phyloP scores from a whole-genome alignment of 2,329 filamentous ascomycete species.

The Trichoderma gracile region DNA sequence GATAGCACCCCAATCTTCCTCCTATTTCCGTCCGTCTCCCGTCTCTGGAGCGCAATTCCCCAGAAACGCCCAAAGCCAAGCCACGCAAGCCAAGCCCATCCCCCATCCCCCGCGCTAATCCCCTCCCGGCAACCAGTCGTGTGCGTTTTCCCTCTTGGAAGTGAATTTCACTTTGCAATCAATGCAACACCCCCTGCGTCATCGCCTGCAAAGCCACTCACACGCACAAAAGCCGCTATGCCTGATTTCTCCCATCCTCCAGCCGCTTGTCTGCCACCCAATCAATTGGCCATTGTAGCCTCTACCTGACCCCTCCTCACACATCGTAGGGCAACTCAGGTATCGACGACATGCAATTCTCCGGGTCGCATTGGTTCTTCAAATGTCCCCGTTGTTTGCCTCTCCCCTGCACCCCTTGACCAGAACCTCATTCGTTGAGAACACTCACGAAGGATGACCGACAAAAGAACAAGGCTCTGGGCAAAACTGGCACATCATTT shows the following conservation, averaged over 20 bases:
- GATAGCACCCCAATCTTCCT: too few relatives aligned
- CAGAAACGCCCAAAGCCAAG: not conserved
- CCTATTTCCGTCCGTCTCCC: not conserved
- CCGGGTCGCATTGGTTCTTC: too few relatives aligned
- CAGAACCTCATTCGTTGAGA: too few relatives aligned
- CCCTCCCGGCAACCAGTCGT: constrained; percentile 16
- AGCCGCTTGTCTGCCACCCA: not conserved
- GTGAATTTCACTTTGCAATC: too few relatives aligned
- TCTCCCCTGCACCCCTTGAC: too few relatives aligned
- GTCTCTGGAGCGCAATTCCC: not conserved
- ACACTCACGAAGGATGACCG: too few relatives aligned
- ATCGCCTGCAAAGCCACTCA: constrained; percentile 13
- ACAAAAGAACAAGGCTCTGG: too few relatives aligned
- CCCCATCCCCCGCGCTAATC: constrained; percentile 7
- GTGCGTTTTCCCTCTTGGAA: constrained; percentile 1
- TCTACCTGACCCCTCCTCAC: too few relatives aligned
- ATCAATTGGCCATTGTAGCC: not conserved
- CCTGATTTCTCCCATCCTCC: not conserved
- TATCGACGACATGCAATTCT: too few relatives aligned
- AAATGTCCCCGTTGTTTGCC: not conserved
- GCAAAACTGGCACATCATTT: too few relatives aligned
- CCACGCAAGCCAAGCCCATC: not conserved
- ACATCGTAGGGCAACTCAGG: too few relatives aligned
- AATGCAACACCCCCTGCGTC: constrained; percentile 13
- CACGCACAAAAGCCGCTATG: constrained; percentile 2